Conservation (phyloP, 2,329 filamentous ascomycete species). For the Alternaria ethzedia region DNA sequence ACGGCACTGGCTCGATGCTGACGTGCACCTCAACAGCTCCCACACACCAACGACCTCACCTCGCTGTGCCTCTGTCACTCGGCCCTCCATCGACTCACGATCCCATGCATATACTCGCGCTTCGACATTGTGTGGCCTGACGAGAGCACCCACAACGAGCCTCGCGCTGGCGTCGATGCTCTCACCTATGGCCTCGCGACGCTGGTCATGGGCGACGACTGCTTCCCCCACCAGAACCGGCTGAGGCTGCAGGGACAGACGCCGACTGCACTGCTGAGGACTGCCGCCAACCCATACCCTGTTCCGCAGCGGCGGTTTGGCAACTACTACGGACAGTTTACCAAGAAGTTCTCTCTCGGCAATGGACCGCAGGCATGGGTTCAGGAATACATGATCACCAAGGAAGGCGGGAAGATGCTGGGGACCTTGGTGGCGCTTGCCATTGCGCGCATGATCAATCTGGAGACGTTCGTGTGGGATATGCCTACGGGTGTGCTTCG, state of each 20-base stretch:
- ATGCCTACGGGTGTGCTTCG: conserved; percentile 85
- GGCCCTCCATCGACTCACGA: conserved; percentile 74
- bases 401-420: conserved; percentile 88
- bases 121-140: conserved; percentile 93
- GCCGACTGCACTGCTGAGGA: conserved; percentile 9
- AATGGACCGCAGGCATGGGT: conserved; percentile 82
- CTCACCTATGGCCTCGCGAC: conserved; percentile 83
- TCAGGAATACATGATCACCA: conserved; percentile 79
- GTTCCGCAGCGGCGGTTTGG: conserved; percentile 60
- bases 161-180: conserved; percentile 77
- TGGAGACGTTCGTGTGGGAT: conserved; percentile 86
- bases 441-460: conserved; percentile 79
- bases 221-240: conserved; percentile 59
- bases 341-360: conserved; percentile 82
- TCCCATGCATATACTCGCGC: conserved; percentile 80
- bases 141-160: conserved; percentile 66
- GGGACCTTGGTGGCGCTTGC: conserved; percentile 80
- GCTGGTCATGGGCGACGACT: conserved; percentile 73
- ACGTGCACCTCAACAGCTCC: conserved; percentile 61
- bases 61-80: conserved; percentile 80
- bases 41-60: conserved; percentile 81
- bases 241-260: conserved; percentile 27
- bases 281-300: conserved; percentile 39
- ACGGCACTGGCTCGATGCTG: conserved; percentile 9
- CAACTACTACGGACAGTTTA: conserved; percentile 80